Evolutionary conservation across 805 yeast genomes (phyloP), one percentile per base, ranked within the genome.

Genomic region (Starmerella apicola): DNA sequence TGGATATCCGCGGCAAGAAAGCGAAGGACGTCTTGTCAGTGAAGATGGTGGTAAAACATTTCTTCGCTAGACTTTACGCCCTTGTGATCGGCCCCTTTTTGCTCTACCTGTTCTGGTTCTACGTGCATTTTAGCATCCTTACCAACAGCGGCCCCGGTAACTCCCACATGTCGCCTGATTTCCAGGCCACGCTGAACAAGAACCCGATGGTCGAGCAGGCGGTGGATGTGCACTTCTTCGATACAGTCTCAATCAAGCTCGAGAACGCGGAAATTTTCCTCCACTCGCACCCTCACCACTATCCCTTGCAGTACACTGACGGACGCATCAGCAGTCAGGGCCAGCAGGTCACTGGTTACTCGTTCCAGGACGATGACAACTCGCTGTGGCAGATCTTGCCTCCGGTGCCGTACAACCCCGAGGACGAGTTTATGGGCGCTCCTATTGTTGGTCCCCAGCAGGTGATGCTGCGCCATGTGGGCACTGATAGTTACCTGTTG

Each of bases 281-380:
- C 46, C 98, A 91, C 58, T 88, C 97, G 0, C 98, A 91, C 57
- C 66, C 68, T 15, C 94, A 81, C 57, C 59, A 70, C 10, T 91
- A 78, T 57, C 98, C 98, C 13, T 84, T 76, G 48, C 78, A 95
- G 59, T 91, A 91, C 58, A 95, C 82, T 37, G 96, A 91, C 59
- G 97, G 97, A 8, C 78, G 98, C 64, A 69, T 91, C 37, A 97
- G 97, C 3, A 82, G 95, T 2, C 70, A 72, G 46, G 97, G 91
- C 62, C 96, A 86, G 60, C 99, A 91, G 61, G 70, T 91, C 36
- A 91, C 98, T 21, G 82, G 91, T 5, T 91, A 91, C 59, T 82
- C 86, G 16, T 17, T 16, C 4, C 84, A 76, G 60, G 83, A 83
- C 57, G 97, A 91, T 59, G 62, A 68, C 38, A 88, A 91, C 62